Base-by-base conservation (phyloP, 345 rosid species). In the Arabis hirsuta region DNA sequence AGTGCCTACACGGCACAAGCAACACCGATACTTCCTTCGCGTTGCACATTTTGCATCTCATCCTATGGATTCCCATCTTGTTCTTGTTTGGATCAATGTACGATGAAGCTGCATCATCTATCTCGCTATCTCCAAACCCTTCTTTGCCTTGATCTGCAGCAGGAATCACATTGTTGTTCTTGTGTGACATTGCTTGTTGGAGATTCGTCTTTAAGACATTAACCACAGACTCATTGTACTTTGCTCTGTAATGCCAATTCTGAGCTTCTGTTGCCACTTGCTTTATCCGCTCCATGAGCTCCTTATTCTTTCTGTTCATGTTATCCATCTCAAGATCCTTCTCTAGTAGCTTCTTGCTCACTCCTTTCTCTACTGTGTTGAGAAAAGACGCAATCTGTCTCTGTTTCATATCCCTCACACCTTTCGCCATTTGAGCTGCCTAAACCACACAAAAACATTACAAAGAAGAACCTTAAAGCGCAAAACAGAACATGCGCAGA, bases 61-160 rank as follows among this genome's bases (percentile, higher is more conserved):
- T 76, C 81, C 73, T 80, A 55, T 73, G 74, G 20, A 11, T 72
- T n/a, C 44, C 69, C 63, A 22, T 53, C 5, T 57, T 58, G 1
- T 57, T 41, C 39, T 32, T 79, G 7, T 73, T 83, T 61, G 67
- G 72, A 52, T 67, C 67, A 69, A 72, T 85, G 81, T 31, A 79
- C 63, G 73, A 80, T 4, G 90, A 88, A 56, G 87, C 86, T 19
- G 88, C 82, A 67, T 85, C 88, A 11, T 88, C 94, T 12, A 84
- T 77, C 55, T 84, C 94, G 13, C 86, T 90, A 26, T 90, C 94
- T 48, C 96, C 93, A 26, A 76, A 90, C 7, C 97, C 97, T 84
- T 90, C 96, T 77, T 78, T 90, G 12, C 68, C 59, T 34, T 79
- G 86, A 62, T 78, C 62, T 10, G 72, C 71, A 26, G 80, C 83